Evolutionary conservation across 2,329 filamentous ascomycete genomes (phyloP).

Genomic region (Lizonia empirigonia): DNA sequence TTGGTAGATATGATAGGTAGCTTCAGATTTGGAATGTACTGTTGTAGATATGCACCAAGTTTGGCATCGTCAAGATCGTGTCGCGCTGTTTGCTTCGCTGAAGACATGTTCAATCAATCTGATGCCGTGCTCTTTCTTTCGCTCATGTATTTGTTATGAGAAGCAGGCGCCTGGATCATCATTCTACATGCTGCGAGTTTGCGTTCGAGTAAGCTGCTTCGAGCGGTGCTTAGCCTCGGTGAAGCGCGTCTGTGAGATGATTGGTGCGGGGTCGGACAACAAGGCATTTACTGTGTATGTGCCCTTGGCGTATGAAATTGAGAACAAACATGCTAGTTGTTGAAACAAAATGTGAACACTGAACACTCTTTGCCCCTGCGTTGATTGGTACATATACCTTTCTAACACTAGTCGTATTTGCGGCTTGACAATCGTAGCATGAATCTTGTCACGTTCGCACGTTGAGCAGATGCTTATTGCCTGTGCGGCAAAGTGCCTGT

Average conservation of each 20-base stretch:
- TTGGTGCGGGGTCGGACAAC: conserved; percentile 15
- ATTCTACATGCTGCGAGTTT: not conserved
- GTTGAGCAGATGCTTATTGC: not conserved
- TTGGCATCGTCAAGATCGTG: conserved; percentile 41
- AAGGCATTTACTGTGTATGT: no score
- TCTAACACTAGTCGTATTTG: no score
- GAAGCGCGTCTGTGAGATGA: conserved; percentile 2
- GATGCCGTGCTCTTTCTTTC: not conserved
- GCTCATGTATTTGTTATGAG: no score
- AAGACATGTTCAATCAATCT: not conserved
- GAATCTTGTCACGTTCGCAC: not conserved
- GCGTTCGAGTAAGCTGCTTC: conserved; percentile 17
- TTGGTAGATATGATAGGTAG: conserved; percentile 52
- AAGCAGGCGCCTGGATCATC: no score
- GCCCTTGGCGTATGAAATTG: not conserved
- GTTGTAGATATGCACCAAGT: conserved; percentile 37
- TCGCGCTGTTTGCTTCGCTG: conserved; percentile 23
- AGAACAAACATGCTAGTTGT: not conserved
- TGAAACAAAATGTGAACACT: no score
- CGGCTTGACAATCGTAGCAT: no score
- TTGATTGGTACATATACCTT: no score
- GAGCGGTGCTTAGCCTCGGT: conserved; percentile 20
- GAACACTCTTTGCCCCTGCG: no score
- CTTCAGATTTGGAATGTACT: conserved; percentile 32
- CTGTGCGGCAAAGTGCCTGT: not conserved